These are phyloP conservation scores for Eucalyptus leucophloia DNA, from an alignment of 345 rosid genomes.

Conservation along the genomic window DNA sequence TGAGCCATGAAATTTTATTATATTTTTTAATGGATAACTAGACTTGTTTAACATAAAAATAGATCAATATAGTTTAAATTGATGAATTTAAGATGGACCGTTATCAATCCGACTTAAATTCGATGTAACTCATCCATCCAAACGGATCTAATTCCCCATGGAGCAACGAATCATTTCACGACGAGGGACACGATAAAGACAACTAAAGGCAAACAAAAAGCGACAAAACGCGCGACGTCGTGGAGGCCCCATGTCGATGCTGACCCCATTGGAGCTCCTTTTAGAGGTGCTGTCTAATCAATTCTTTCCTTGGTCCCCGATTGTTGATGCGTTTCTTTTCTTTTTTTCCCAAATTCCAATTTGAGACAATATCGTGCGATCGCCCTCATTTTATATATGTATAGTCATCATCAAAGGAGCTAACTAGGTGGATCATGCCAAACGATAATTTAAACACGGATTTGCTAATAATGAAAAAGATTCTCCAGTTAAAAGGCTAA, in stretches of 20 bases:
- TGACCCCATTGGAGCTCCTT: background rate
- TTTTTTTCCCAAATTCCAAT: background rate
- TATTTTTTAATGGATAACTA: no score
- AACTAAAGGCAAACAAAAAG: background rate
- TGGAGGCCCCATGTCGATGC: background rate
- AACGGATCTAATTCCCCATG: background rate
- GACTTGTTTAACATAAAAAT: no score
- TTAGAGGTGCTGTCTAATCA: background rate
- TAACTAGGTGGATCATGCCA: background rate
- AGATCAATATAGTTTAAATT: accelerated
- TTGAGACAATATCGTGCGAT: background rate
- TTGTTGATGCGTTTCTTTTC: background rate
- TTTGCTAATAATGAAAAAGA: background rate
- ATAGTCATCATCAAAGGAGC: background rate
- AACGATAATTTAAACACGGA: background rate
- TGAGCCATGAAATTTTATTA: no score
- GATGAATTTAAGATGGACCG: background rate
- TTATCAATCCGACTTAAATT: no score
- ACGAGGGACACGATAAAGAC: background rate
- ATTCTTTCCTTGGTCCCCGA: background rate
- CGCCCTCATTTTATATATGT: background rate
- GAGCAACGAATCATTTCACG: background rate
- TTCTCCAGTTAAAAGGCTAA: background rate
- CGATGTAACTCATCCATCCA: background rate
- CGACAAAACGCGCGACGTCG: background rate